phyloP scores from a whole-genome alignment of 108 stramenopile species.

The Heterococcus sp. region DNA sequence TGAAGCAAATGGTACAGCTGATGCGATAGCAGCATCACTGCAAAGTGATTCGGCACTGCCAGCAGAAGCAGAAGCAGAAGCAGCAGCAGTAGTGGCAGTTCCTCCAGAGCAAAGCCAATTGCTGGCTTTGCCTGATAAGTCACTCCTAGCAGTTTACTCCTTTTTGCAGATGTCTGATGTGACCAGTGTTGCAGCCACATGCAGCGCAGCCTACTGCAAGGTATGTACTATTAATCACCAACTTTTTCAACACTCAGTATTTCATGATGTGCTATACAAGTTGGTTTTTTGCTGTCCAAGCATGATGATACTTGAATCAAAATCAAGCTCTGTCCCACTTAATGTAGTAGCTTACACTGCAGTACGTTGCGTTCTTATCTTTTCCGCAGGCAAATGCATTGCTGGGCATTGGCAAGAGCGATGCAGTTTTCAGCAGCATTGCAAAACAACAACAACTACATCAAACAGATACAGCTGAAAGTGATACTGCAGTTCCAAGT shows the following conservation, averaged over 20 bases:
- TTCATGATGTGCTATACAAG: too few relatives aligned
- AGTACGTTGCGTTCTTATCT: too few relatives aligned
- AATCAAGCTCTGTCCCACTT: too few relatives aligned
- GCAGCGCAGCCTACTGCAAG: not conserved
- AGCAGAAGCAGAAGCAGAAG: slow-evolving; percentile 19
- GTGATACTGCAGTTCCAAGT: not conserved
- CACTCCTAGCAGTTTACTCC: not conserved
- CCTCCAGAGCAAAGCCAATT: slow-evolving; percentile 9
- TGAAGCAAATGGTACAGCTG: not conserved
- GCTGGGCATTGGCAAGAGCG: not conserved
- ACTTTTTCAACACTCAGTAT: too few relatives aligned
- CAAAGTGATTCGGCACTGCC: slow-evolving; percentile 26
- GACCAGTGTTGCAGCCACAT: not conserved
- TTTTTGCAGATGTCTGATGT: not conserved
- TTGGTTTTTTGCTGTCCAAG: too few relatives aligned
- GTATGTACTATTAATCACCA: not conserved
- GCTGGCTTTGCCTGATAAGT: not conserved
- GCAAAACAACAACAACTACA: not conserved
- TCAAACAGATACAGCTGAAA: not conserved
- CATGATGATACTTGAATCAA: too few relatives aligned
- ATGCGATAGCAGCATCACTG: slow-evolving; percentile 26
- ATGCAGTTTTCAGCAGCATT: not conserved
- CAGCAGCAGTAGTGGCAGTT: slow-evolving; percentile 1
- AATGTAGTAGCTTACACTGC: too few relatives aligned
- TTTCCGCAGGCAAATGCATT: too few relatives aligned